Conservation (phyloP, 495 filamentous ascomycete species). For the Aspergillus mulundensis region DNA sequence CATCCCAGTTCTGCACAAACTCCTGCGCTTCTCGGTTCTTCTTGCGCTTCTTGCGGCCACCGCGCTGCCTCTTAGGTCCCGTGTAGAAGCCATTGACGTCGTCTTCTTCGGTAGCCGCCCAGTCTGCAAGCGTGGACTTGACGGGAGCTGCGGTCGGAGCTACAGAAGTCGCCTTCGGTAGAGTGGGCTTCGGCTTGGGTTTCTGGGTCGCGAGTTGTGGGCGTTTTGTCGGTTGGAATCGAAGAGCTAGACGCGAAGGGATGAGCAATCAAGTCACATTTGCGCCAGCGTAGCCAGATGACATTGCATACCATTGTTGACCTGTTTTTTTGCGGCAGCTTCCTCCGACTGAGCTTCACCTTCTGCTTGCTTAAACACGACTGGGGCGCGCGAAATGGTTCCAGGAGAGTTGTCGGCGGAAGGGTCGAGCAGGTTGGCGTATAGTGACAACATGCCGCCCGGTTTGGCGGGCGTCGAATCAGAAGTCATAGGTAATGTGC, state of each 20-base stretch:
- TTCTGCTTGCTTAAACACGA: conserved; percentile 64
- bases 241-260: conserved; percentile 56
- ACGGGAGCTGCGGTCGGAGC: conserved; percentile 24
- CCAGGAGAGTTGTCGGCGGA: conserved; percentile 48
- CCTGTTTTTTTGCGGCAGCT: conserved; percentile 62
- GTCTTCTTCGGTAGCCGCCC: conserved; percentile 75
- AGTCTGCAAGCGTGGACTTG: conserved; percentile 78
- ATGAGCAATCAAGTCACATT: conserved; percentile 45
- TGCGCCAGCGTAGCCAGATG: conserved; percentile 8
- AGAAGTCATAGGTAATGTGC: conserved; percentile 33
- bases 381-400: conserved; percentile 72
- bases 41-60: conserved; percentile 84
- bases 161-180: conserved; percentile 37
- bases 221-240: conserved; percentile 81
- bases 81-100: conserved; percentile 62
- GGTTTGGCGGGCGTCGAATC: conserved; percentile 31
- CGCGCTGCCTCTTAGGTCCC: conserved; percentile 65
- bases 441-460: conserved; percentile 52
- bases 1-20: conserved; percentile 79
- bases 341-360: conserved; percentile 49
- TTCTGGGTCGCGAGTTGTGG: conserved; percentile 70
- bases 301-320: conserved; percentile 65
- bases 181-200: conserved; percentile 56
- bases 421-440: conserved; percentile 60
- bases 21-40: conserved; percentile 63